Evolutionary conservation across 2,329 filamentous ascomycete species (phyloP).

Genomic region (Botryotinia calthae): DNA sequence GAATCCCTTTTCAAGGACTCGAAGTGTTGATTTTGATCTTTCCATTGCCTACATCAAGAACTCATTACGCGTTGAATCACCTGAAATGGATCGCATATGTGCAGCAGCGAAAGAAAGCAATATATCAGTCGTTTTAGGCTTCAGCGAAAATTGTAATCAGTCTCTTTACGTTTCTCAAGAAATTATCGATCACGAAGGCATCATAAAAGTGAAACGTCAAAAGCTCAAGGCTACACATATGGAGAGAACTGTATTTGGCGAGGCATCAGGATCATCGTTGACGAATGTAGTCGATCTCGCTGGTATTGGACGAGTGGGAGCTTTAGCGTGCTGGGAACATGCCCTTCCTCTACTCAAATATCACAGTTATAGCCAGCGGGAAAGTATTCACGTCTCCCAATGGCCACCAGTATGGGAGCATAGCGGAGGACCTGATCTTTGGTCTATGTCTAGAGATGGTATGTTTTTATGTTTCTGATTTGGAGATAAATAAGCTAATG

Average conservation of each 20-base stretch:
- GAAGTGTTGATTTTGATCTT: slow-evolving; percentile 5
- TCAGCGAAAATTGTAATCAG: slow-evolving; percentile 45
- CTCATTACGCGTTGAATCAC: slow-evolving; percentile 42
- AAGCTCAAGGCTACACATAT: slow-evolving; percentile 48
- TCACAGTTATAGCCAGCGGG: slow-evolving; percentile 47
- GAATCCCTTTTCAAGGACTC: background rate
- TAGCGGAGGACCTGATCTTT: slow-evolving; percentile 41
- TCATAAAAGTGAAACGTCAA: slow-evolving; percentile 45
- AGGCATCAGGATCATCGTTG: slow-evolving; percentile 55
- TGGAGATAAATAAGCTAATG: background rate
- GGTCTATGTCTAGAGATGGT: slow-evolving; percentile 29
- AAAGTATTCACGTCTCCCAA: slow-evolving; percentile 55
- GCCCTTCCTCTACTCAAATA: slow-evolving; percentile 56
- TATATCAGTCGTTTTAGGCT: slow-evolving; percentile 47
- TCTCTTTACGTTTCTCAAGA: slow-evolving; percentile 49
- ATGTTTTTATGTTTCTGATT: slow-evolving; percentile 25
- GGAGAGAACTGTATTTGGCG: slow-evolving; percentile 50
- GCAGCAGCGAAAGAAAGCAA: slow-evolving; percentile 46
- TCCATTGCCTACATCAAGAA: slow-evolving; percentile 3
- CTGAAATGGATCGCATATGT: slow-evolving; percentile 45
- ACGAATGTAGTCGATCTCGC: slow-evolving; percentile 50
- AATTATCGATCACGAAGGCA: slow-evolving; percentile 48
- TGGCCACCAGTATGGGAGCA: slow-evolving; percentile 54
- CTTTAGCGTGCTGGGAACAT: slow-evolving; percentile 50
- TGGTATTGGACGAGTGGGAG: slow-evolving; percentile 49